Evolutionary conservation across 805 yeast genomes (phyloP), one percentile per base, ranked within the genome.

Genomic region (Nakazawaea holstii): DNA sequence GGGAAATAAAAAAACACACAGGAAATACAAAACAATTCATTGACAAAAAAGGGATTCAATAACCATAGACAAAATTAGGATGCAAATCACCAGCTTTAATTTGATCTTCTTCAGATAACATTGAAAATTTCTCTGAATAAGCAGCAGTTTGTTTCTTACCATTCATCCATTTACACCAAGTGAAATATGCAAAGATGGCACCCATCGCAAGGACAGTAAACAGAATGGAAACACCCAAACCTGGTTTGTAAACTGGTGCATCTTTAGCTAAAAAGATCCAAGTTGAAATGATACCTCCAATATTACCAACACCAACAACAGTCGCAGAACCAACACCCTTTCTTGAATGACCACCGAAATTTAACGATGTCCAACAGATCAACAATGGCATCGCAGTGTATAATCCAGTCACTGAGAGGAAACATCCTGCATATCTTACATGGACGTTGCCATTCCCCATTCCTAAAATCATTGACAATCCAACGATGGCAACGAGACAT

Each of bases 231-330:
- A 73, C 64, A 37, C 70, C 57, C 43, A 75, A 62, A 27, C 85
- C 85, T 14, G 70, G 74, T 36, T 55, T 65, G 55, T 74, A 79
- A 39, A 58, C 63, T 6, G 85, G 85, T 3, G 82, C 73, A 53
- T 79, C 82, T 42, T 64, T 59, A 33, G 71, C 49, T 35, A 71
- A 59, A 60, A 73, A 79, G 14, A 76, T 62, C 55, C 67, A 79
- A 2, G 82, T 73, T 6, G 84, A 68, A 46, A 79, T 70, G 54
- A 79, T 78, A 45, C 84, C 84, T 20, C 84, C 85, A 53, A 77
- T 77, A 58, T 79, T 80, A 27, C 84, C 84, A 54, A 79, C 76
- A 0, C 84, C 84, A 54, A 80, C 73, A 55, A 75, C 80, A 69
- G 75, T 76, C 1, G 80, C 83, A 9, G 82, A 68, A 8, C 79